A percentile compares a stretch with the other conserved stretches of the same genome.
Evolutionary conservation across 805 yeast genomes (phyloP).

Genomic region (Cyberlindnera xylosilytica): DNA sequence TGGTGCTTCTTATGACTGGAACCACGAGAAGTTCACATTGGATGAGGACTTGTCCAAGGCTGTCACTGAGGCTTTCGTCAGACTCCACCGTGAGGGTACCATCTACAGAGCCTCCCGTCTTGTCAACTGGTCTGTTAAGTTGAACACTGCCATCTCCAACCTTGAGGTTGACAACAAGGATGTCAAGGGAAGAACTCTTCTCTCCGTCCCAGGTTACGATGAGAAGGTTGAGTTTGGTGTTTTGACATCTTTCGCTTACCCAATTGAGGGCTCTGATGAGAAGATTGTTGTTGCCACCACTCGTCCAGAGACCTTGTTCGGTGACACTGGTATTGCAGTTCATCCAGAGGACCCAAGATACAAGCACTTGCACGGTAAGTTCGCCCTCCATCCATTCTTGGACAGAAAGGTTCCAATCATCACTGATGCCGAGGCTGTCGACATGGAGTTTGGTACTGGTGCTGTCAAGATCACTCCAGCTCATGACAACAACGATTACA

Average conservation of each 20-base stretch:
- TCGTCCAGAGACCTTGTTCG: conserved; percentile 97
- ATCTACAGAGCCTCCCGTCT: conserved; percentile 91
- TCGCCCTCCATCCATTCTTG: conserved; percentile 84
- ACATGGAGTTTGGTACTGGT: conserved; percentile 99
- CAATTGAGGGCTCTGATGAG: conserved; percentile 82
- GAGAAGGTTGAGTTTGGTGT: conserved; percentile 94
- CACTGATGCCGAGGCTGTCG: conserved; percentile 90
- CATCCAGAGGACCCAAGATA: conserved; percentile 95
- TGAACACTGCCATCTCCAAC: conserved; percentile 94
- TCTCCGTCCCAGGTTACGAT: conserved; percentile 88
- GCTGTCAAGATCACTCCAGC: conserved; percentile 99
- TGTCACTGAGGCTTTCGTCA: conserved; percentile 88
- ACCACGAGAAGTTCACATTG: conserved; percentile 89
- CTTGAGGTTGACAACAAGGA: conserved; percentile 94
- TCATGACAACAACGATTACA: conserved; percentile 96
- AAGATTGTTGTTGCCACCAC: conserved; percentile 92
- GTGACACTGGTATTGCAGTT: conserved; percentile 97
- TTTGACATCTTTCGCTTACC: conserved; percentile 91
- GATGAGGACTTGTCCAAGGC: conserved; percentile 74
- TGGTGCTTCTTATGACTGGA: conserved; percentile 98
- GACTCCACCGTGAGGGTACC: conserved; percentile 89
- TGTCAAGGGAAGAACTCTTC: conserved; percentile 72
- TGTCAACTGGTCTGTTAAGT: conserved; percentile 93
- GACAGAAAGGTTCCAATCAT: conserved; percentile 84
- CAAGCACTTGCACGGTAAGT: conserved; percentile 92